Percentiles rank a stretch among this genome's conserved stretches.
Conservation (phyloP, 331 rosid species). For the Erythrophleum ivorense region DNA sequence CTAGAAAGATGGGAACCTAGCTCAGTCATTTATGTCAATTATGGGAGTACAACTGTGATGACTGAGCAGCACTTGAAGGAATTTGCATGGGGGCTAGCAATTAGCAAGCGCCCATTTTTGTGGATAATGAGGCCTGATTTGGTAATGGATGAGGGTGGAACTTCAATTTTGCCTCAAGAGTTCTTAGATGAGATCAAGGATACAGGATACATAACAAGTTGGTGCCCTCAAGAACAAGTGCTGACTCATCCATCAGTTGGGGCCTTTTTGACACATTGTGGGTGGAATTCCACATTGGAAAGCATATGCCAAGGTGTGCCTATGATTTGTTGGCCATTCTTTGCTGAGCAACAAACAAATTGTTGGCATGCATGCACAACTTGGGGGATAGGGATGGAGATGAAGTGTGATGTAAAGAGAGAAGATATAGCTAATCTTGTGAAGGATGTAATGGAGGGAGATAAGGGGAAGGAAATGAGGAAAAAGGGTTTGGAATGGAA, state of each 20-base stretch:
- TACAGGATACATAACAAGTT: conserved; percentile 49
- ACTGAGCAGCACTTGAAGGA: not conserved
- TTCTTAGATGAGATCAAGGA: conserved; percentile 52
- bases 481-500: conserved; percentile 47
- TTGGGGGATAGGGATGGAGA: conserved; percentile 59
- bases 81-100: not conserved
- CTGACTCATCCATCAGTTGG: conserved; percentile 58
- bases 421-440: conserved; percentile 44
- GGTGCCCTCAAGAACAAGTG: conserved; percentile 57
- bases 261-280: conserved; percentile 53
- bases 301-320: conserved; percentile 53
- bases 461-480: conserved; percentile 43
- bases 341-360: conserved; percentile 54
- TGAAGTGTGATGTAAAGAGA: conserved; percentile 48
- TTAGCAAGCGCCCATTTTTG: not conserved
- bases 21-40: not conserved
- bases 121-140: not conserved
- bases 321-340: conserved; percentile 51
- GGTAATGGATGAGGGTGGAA: conserved; percentile 38
- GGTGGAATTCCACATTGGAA: conserved; percentile 55
- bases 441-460: conserved; percentile 52
- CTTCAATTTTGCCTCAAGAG: conserved; percentile 34
- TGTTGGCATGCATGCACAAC: conserved; percentile 43
- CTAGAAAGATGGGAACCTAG: not conserved
- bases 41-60: not conserved